Evolutionary conservation across 352 stramenopile genomes (phyloP).

Genomic region (Peronospora farinosa): DNA sequence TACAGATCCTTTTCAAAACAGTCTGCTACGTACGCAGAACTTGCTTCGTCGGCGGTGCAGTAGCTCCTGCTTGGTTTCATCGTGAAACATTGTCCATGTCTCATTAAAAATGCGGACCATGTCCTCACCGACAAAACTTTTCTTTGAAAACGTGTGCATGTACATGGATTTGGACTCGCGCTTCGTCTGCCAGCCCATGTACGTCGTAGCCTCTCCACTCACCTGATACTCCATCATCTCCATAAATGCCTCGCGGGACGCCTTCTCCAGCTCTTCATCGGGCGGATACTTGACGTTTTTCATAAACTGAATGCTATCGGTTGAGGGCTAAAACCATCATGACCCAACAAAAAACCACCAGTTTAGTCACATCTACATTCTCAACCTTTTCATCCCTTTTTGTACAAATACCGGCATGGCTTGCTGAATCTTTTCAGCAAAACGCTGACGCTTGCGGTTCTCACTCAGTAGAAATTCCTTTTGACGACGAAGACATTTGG

Average conservation of each 20-base stretch:
- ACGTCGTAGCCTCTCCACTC: slow-evolving; percentile 53
- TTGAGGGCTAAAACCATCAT: slow-evolving; percentile 48
- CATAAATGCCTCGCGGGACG: slow-evolving; percentile 62
- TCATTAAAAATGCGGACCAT: slow-evolving; percentile 75
- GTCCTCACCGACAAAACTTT: slow-evolving; percentile 61
- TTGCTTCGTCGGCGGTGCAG: slow-evolving; percentile 72
- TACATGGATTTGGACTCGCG: slow-evolving; percentile 85
- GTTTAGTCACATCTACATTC: slow-evolving; percentile 3
- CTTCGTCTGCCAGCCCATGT: slow-evolving; percentile 75
- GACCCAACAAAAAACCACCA: slow-evolving; percentile 7
- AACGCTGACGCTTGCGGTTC: slow-evolving; percentile 81
- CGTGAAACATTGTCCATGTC: slow-evolving; percentile 69
- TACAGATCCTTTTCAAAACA: neutral
- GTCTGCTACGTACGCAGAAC: slow-evolving; percentile 60
- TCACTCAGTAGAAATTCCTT: slow-evolving; percentile 83
- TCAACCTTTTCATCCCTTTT: neutral
- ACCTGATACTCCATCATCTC: slow-evolving; percentile 82
- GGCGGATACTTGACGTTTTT: slow-evolving; percentile 81
- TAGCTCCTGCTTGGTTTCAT: slow-evolving; percentile 65
- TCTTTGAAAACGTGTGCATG: slow-evolving; percentile 70
- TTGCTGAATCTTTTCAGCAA: slow-evolving; percentile 83
- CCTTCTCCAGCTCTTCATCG: slow-evolving; percentile 75
- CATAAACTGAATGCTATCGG: slow-evolving; percentile 84
- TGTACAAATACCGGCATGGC: slow-evolving; percentile 67
- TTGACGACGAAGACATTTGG: slow-evolving; percentile 78